Evolutionary conservation across 164 flowering plant genomes (phyloP).

Genomic region (Echeveria elegans): DNA sequence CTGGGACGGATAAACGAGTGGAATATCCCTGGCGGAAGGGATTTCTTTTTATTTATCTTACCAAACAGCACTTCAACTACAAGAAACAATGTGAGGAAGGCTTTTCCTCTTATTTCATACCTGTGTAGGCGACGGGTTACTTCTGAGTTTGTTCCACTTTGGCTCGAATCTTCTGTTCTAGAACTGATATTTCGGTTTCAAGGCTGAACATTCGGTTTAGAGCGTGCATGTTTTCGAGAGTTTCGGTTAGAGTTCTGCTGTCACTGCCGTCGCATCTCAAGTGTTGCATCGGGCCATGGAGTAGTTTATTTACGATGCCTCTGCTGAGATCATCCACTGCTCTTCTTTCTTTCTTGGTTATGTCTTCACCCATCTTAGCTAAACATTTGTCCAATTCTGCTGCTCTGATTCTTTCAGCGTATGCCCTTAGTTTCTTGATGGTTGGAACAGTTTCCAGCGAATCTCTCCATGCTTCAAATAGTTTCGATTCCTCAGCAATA

Average conservation of each 20-base stretch:
- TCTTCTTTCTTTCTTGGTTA: slow-evolving; percentile 55
- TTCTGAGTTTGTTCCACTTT: no score
- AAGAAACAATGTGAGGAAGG: not conserved
- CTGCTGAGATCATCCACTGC: slow-evolving; percentile 87
- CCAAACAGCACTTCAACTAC: not conserved
- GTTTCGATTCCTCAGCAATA: slow-evolving; percentile 64
- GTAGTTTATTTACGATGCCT: slow-evolving; percentile 90
- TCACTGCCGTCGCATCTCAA: slow-evolving; percentile 93
- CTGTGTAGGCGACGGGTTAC: not conserved
- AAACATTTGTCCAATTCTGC: slow-evolving; percentile 86
- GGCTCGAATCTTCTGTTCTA: no score
- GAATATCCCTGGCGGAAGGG: not conserved
- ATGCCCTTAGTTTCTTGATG: slow-evolving; percentile 78
- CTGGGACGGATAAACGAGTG: not conserved
- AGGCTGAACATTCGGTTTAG: no score
- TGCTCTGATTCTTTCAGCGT: slow-evolving; percentile 69
- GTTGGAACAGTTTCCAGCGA: slow-evolving; percentile 96
- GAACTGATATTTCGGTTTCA: no score
- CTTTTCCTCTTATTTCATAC: not conserved
- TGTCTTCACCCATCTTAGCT: slow-evolving; percentile 70
- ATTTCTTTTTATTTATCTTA: not conserved
- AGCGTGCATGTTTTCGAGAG: no score
- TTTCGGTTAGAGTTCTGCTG: no score
- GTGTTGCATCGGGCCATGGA: slow-evolving; percentile 97
- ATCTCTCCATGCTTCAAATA: slow-evolving; percentile 94